phyloP scores from a whole-genome alignment of 306 rosid species.

The Calophaca sinica region DNA sequence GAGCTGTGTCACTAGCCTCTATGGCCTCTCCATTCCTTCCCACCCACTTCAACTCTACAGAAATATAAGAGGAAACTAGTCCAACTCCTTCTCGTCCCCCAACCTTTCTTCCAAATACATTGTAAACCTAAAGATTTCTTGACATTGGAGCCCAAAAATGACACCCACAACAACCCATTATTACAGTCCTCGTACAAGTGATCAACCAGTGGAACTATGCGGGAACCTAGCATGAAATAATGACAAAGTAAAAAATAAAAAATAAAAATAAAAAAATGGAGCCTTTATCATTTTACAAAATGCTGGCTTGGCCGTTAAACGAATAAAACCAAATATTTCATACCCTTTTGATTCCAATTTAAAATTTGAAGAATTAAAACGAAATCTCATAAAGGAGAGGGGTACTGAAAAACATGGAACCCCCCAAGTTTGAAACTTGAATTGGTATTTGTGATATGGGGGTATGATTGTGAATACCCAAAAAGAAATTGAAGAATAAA shows the following conservation, averaged over 20 bases:
- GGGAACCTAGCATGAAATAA: not conserved
- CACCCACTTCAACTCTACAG: slow-evolving; percentile 1
- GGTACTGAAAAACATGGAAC: slow-evolving; percentile 8
- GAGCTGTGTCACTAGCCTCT: too few species aligned
- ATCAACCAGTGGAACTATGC: too few species aligned
- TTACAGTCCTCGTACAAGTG: not conserved
- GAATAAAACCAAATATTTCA: slow-evolving; percentile 13
- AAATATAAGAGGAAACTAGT: not conserved
- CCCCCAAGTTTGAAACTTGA: slow-evolving; percentile 37
- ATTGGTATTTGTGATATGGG: not conserved
- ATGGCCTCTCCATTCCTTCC: not conserved
- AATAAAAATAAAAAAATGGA: too few species aligned
- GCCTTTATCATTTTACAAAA: not conserved
- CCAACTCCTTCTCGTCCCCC: slow-evolving; percentile 10
- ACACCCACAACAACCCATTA: not conserved
- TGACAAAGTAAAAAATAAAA: not conserved
- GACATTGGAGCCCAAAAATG: slow-evolving; percentile 20
- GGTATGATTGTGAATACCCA: slow-evolving; percentile 17
- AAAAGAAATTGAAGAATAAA: not conserved
- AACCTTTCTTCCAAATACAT: slow-evolving; percentile 8
- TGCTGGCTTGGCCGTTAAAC: not conserved
- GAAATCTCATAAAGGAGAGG: not conserved
- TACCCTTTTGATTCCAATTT: slow-evolving; percentile 9
- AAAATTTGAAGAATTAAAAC: slow-evolving; percentile 23
- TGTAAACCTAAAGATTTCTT: slow-evolving; percentile 18